Base-by-base conservation (phyloP, 202 grass and related monocot species). In the Bolboschoenoplectus hybrid region DNA sequence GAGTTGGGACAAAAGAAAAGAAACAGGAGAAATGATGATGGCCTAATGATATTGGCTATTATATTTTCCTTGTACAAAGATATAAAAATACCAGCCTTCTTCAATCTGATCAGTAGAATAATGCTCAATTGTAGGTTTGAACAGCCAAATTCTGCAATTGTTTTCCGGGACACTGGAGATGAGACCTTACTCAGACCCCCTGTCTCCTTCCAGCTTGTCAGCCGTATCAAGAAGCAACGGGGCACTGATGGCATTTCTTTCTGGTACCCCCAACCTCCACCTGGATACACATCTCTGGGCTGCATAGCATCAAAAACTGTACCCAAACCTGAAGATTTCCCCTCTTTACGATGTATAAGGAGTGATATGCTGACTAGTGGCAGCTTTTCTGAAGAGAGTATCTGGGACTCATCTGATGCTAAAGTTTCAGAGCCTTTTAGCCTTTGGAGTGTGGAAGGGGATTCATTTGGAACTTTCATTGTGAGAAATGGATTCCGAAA, bases 131-230 rank as follows among this genome's bases (percentile, higher is more conserved):
- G 64, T 84, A 98, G 96, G 89, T 95, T 87, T 78, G 96, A 98
- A 84, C 93, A 89, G 80, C 96, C 96, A 13, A 98, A 98, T 95
- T 94, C 96, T 87, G 87, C 93, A 86, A 82, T 98, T 88, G 87
- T 95, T 72, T 90, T 95, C 72, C 96, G 74, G 86, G 91, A 90
- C 88, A 88, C 81, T 67, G 84, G 90, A 76, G 91, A 95, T 82
- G 93, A 91, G 77, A 89, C 85, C 71, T 91, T 95, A 85, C 89
- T 98, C 46, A 98, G 87, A 86, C 85, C 87, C 14, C 93, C 96
- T 76, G 86, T 91, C 87, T 88, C 69, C 89, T 98, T 91, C 88
- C 85, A 94, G 41, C 63, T 88, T 82, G 93, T 92, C 87, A 89
- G 96, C 51, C 89, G 19, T 79, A 91, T 95, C 81, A 98, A 98